phyloP scores from a whole-genome alignment of 345 rosid genomes.

The Salix udensis region DNA sequence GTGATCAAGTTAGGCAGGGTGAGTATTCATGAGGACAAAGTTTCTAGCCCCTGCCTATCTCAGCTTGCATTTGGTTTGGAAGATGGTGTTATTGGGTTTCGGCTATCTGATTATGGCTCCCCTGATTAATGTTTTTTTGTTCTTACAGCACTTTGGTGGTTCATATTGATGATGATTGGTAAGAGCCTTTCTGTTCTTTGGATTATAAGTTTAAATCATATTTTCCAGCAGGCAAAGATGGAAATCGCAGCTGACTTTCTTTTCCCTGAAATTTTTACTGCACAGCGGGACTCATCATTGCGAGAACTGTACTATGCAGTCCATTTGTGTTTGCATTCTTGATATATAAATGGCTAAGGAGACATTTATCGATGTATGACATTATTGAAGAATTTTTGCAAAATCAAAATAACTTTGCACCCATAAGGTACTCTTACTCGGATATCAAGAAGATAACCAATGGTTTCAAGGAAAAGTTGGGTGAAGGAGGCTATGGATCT shows the following conservation, averaged over 20 bases:
- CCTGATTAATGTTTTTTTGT: not conserved
- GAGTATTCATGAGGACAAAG: not conserved
- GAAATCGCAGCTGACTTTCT: not conserved
- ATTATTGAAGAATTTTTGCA: slow-evolving; percentile 7
- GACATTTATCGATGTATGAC: slow-evolving; percentile 12
- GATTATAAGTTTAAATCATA: not conserved
- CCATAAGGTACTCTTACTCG: slow-evolving; percentile 16
- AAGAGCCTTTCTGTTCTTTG: slow-evolving; percentile 1
- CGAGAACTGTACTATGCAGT: not conserved
- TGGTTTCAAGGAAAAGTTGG: slow-evolving; percentile 15
- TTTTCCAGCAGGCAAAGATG: not conserved
- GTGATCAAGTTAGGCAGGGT: not conserved
- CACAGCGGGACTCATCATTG: not conserved
- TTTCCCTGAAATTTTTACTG: not conserved
- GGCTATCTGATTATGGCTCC: not conserved
- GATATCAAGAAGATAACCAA: slow-evolving; percentile 11
- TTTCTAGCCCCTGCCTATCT: not conserved
- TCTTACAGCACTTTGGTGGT: not conserved
- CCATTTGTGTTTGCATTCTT: not conserved
- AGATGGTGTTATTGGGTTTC: not conserved
- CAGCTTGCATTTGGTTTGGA: not conserved
- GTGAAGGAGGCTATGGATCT: slow-evolving; percentile 17
- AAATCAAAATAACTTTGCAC: slow-evolving; percentile 6
- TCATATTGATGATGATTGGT: slow-evolving; percentile 4
- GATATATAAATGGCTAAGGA: slow-evolving; percentile 11